Conservation (phyloP, 148 eudicot genomes). For the Polygonum aviculare region DNA sequence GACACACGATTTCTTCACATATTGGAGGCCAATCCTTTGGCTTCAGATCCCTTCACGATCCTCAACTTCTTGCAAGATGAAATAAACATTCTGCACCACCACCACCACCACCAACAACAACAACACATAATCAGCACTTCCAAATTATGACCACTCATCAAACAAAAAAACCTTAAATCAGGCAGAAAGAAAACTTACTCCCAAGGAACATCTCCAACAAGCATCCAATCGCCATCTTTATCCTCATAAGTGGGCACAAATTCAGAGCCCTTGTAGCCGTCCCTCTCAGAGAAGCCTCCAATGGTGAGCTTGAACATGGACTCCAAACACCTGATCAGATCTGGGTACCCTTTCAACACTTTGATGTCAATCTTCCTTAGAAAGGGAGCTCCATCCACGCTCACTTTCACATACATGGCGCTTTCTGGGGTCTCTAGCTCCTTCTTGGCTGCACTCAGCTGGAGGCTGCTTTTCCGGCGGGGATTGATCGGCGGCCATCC, state of each 20-base stretch:
- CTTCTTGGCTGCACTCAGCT: neutral
- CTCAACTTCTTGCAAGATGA: conserved; percentile 17
- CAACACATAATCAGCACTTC: neutral
- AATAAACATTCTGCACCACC: conserved; percentile 12
- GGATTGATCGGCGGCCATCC: conserved; percentile 18
- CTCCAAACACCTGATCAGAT: conserved; percentile 11
- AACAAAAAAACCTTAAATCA: neutral
- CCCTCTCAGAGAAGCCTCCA: conserved; percentile 16
- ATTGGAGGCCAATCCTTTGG: conserved; percentile 14
- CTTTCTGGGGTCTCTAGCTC: neutral
- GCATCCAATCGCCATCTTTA: conserved; percentile 21
- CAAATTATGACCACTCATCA: neutral
- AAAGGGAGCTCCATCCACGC: conserved; percentile 16
- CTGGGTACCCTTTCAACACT: conserved; percentile 11
- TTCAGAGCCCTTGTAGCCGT: conserved; percentile 15
- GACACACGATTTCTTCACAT: neutral
- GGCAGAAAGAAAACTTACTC: conserved; percentile 8
- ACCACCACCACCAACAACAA: neutral
- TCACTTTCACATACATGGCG: conserved; percentile 13
- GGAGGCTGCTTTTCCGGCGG: conserved; percentile 12
- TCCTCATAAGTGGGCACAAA: conserved; percentile 19
- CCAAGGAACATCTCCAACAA: conserved; percentile 19
- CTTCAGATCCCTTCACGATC: conserved; percentile 18
- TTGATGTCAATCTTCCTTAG: conserved; percentile 15
- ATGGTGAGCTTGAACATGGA: conserved; percentile 17